These are phyloP conservation scores for Tetradesmus lagerheimii DNA, from an alignment of 139 green algal species.

Conservation along the genomic window DNA sequence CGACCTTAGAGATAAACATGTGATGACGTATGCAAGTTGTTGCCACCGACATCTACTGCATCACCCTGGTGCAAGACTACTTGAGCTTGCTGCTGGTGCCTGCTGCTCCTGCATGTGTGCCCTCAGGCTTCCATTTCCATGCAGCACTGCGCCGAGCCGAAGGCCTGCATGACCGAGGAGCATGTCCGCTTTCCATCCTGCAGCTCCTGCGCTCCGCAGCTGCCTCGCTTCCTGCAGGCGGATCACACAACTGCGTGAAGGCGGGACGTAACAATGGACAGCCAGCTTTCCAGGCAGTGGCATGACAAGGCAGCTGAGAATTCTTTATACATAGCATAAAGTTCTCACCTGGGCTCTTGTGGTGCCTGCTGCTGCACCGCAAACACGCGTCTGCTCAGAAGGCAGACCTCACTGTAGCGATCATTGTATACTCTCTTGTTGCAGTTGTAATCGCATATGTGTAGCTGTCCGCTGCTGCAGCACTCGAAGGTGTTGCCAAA, in stretches of 20 bases:
- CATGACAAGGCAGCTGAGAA: not conserved
- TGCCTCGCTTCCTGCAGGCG: not conserved
- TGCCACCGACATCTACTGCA: too few relatives aligned
- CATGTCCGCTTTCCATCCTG: not conserved
- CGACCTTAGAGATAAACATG: too few relatives aligned
- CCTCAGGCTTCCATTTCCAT: not conserved
- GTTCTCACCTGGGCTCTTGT: not conserved
- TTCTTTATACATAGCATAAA: not conserved
- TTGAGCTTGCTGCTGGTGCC: not conserved
- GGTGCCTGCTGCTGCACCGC: not conserved
- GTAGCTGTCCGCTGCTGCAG: slow-evolving; percentile 19
- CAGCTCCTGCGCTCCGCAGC: not conserved
- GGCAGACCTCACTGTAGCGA: slow-evolving; percentile 25
- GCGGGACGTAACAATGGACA: not conserved
- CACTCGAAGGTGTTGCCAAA: slow-evolving; percentile 53
- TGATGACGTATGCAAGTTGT: too few relatives aligned
- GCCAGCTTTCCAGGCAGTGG: not conserved
- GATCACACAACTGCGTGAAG: not conserved
- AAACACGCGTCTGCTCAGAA: slow-evolving; percentile 19
- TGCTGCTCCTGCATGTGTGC: not conserved
- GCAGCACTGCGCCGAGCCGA: not conserved
- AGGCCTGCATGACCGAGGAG: not conserved
- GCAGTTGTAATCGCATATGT: slow-evolving; percentile 52
- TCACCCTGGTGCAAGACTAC: not conserved
- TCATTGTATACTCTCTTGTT: slow-evolving; percentile 45